These are phyloP conservation scores for Pneumocystis wakefieldiae DNA, from an alignment of 1,139 yeast species.

Conservation along the genomic window DNA sequence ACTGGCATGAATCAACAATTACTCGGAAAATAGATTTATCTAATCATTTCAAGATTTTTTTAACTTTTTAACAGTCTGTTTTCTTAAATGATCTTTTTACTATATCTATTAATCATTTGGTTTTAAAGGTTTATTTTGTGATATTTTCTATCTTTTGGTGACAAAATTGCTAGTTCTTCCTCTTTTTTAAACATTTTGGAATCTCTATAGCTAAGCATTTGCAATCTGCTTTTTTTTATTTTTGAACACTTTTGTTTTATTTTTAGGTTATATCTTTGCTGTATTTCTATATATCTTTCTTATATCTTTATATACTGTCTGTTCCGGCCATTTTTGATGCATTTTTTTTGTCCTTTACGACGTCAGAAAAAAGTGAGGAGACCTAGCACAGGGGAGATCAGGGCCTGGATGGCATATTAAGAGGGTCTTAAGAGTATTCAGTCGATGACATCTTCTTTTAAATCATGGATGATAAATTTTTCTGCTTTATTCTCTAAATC, in stretches of 20 bases:
- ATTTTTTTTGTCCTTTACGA: neutral
- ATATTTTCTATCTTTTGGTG: neutral
- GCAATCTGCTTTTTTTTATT: neutral
- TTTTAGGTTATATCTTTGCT: neutral
- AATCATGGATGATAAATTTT: neutral
- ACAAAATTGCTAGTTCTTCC: neutral
- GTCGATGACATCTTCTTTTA: neutral
- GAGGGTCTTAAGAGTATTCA: neutral
- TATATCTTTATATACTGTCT: neutral
- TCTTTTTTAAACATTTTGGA: neutral
- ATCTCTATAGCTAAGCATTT: neutral
- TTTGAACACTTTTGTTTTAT: neutral
- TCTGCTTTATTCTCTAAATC: neutral
- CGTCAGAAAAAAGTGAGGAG: neutral
- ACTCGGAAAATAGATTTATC: neutral
- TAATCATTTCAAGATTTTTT: neutral
- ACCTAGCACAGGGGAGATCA: no score
- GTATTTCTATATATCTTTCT: neutral
- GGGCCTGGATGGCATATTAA: neutral
- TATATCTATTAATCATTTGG: neutral
- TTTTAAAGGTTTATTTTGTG: neutral
- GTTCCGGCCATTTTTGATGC: neutral
- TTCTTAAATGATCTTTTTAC: neutral
- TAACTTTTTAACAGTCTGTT: neutral
- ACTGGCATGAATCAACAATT: neutral